Percentiles rank a stretch among this genome's conserved stretches.
phyloP scores from a whole-genome alignment of 2,329 filamentous ascomycete species.

The Chrysosporium queenslandicum region DNA sequence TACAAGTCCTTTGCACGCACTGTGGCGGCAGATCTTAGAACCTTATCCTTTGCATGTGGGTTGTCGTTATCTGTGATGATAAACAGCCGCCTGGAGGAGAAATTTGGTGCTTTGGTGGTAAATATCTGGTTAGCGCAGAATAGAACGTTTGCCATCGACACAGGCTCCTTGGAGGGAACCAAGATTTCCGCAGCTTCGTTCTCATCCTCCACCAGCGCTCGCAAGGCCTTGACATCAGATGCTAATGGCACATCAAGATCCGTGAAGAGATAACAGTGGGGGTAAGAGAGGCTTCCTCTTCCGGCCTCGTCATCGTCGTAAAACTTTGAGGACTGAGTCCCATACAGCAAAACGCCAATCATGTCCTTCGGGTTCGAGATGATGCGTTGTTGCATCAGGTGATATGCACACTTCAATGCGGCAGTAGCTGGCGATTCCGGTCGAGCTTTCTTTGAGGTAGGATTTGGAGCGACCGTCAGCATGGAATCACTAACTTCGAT shows the following conservation, averaged over 20 bases:
- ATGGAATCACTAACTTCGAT: slow-evolving; percentile 88
- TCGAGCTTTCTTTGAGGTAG: slow-evolving; percentile 63
- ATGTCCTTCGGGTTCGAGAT: slow-evolving; percentile 94
- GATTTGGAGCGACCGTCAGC: slow-evolving; percentile 56
- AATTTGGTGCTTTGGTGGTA: slow-evolving; percentile 87
- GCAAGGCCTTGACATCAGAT: slow-evolving; percentile 71
- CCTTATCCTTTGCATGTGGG: slow-evolving; percentile 65
- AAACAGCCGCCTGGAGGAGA: slow-evolving; percentile 85
- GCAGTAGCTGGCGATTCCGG: slow-evolving; percentile 69
- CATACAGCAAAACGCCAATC: slow-evolving; percentile 91
- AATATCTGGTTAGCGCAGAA: slow-evolving; percentile 97
- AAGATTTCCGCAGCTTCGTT: slow-evolving; percentile 61
- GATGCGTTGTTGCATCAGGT: slow-evolving; percentile 95
- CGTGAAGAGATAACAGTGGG: slow-evolving; percentile 82
- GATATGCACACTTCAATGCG: slow-evolving; percentile 85
- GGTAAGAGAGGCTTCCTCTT: slow-evolving; percentile 56
- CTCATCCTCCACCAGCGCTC: slow-evolving; percentile 65
- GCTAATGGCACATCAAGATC: slow-evolving; percentile 83
- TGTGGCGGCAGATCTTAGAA: slow-evolving; percentile 62
- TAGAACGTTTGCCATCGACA: slow-evolving; percentile 77
- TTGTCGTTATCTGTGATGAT: slow-evolving; percentile 91
- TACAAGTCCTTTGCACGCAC: slow-evolving; percentile 91
- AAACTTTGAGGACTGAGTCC: slow-evolving; percentile 75
- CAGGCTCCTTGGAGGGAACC: slow-evolving; percentile 56
- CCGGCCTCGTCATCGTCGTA: slow-evolving; percentile 53